phyloP scores from a whole-genome alignment of 371 early-diverging fungal species.

The Basidiobolus meristosporus region DNA sequence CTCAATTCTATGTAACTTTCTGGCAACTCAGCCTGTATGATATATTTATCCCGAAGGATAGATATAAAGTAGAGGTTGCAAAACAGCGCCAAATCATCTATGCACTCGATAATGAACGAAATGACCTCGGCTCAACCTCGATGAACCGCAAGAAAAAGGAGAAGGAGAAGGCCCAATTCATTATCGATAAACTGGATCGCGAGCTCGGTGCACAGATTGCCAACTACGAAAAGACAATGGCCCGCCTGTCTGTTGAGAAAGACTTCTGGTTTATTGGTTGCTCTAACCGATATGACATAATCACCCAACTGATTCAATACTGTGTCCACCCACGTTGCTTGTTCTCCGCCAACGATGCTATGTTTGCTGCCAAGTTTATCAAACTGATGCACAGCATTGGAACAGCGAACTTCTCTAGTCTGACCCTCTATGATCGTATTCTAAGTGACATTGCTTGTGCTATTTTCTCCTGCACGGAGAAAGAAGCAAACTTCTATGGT shows the following conservation, averaged over 20 bases:
- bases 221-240: too few species aligned
- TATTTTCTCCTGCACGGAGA: constrained; percentile 3
- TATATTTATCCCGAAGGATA: constrained; percentile 45
- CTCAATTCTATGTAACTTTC: constrained; percentile 65
- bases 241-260: too few species aligned
- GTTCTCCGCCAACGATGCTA: constrained; percentile 59
- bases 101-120: too few species aligned
- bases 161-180: too few species aligned
- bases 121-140: too few species aligned
- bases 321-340: constrained; percentile 62
- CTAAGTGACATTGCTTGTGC: constrained; percentile 8
- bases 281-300: too few species aligned
- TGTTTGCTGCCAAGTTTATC: constrained; percentile 66
- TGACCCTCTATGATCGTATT: constrained; percentile 58
- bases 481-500: constrained; percentile 7
- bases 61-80: constrained; percentile 47
- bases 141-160: too few species aligned
- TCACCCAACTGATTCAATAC: constrained; percentile 46
- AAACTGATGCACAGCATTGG: constrained; percentile 57
- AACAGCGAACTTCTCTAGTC: constrained; percentile 51
- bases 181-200: too few species aligned
- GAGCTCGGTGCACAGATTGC: too few species aligned
- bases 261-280: too few species aligned
- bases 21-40: constrained; percentile 75
- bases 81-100: too few species aligned